Conservation (phyloP, 208 protist species). For the Acanthamoeba lenticulata region DNA sequence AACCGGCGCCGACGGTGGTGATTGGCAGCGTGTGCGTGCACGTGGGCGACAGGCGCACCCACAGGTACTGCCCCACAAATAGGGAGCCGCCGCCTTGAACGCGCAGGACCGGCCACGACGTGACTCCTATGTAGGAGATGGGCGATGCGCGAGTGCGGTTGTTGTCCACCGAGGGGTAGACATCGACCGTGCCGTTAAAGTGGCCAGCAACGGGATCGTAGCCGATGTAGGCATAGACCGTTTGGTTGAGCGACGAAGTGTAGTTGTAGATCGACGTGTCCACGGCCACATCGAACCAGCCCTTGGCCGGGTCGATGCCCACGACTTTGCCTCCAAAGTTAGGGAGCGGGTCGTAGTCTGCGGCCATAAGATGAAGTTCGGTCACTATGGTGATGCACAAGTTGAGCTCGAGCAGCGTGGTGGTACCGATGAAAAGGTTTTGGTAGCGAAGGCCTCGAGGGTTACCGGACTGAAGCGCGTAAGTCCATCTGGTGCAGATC, state of each 20-base stretch:
- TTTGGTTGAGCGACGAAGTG: background rate
- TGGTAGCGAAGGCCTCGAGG: background rate
- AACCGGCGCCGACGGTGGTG: background rate
- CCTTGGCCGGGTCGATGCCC: background rate
- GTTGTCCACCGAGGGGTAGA: background rate
- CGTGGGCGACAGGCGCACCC: background rate
- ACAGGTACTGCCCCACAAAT: background rate
- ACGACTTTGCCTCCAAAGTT: background rate
- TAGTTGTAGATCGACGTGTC: constrained; percentile 26
- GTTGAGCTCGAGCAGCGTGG: background rate
- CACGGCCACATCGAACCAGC: background rate
- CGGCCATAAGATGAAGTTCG: too few relatives aligned
- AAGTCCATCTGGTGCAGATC: background rate
- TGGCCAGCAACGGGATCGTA: background rate
- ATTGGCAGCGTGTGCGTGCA: background rate
- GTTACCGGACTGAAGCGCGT: background rate
- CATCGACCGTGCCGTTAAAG: background rate
- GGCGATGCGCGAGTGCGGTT: background rate
- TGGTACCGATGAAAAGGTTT: background rate
- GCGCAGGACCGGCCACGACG: background rate
- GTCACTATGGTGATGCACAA: background rate
- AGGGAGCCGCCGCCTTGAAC: background rate
- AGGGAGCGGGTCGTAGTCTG: background rate
- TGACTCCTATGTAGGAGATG: background rate
- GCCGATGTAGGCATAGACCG: constrained; percentile 11